Percentiles rank a stretch among this genome's conserved stretches.
Conservation (phyloP, 805 yeast species). For the Ogataea salicorniae region DNA sequence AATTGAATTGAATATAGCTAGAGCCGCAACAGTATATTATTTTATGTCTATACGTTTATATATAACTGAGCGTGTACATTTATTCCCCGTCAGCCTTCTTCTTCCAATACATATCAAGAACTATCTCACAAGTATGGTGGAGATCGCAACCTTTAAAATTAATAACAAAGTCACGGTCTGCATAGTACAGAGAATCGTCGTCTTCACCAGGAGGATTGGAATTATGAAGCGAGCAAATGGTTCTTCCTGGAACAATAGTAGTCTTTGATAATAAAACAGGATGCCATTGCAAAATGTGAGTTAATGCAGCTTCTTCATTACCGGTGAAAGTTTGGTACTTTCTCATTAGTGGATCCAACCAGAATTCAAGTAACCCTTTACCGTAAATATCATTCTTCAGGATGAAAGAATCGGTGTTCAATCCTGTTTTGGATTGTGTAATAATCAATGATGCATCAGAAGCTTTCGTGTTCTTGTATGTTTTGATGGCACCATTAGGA, state of each 20-base stretch:
- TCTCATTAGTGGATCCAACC: slow-evolving; percentile 71
- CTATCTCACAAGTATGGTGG: slow-evolving; percentile 48
- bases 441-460: slow-evolving; percentile 53
- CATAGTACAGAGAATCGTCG: slow-evolving; percentile 48
- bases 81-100: slow-evolving; percentile 9
- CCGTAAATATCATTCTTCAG: slow-evolving; percentile 61
- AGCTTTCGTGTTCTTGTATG: slow-evolving; percentile 57
- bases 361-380: slow-evolving; percentile 66
- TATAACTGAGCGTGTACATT: background rate
- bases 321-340: slow-evolving; percentile 56
- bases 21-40: too few relatives aligned
- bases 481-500: slow-evolving; percentile 60
- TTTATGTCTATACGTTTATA: too few relatives aligned
- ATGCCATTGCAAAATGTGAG: slow-evolving; percentile 95
- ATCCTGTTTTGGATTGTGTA: slow-evolving; percentile 61
- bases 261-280: slow-evolving; percentile 71
- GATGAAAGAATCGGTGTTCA: slow-evolving; percentile 70
- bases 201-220: slow-evolving; percentile 28
- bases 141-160: slow-evolving; percentile 53
- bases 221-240: slow-evolving; percentile 43
- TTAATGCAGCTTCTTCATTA: slow-evolving; percentile 61
- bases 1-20: too few relatives aligned
- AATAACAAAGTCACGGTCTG: slow-evolving; percentile 63
- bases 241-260: slow-evolving; percentile 62
- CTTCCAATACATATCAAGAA: slow-evolving; percentile 36